Evolutionary conservation across 805 yeast species (phyloP), one percentile per base, ranked within the genome.

Genomic region (Barnettozyma populi): DNA sequence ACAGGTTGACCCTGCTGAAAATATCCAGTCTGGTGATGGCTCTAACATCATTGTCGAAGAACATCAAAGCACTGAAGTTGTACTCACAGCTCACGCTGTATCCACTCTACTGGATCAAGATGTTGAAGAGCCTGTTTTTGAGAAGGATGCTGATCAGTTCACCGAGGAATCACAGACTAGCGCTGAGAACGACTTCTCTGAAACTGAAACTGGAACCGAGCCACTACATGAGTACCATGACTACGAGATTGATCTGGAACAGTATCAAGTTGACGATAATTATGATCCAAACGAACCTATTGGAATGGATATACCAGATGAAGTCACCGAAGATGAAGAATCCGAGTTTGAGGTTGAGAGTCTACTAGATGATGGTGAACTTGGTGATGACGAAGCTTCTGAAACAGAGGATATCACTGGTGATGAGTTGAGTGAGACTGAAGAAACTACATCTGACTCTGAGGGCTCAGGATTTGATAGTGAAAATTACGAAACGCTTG

Each of bases 351-450:
- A 41, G n/a, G n/a, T n/a, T 13, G 31, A n/a, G 9, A 7, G 5
- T 13, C 27, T 34, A 14, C 27, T 11, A 9, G 37, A 21, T 41
- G 37, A 29, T 8, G 44, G 29, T 5, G 29, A 32, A 4, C 36
- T 31, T 21, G 40, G 29, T 8, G 45, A 42, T n/a, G 44, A 42
- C n/a, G 45, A 41, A 16, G 40, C 40, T 25, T 35, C 27, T 14
- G 43, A 31, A 20, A 18, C 32, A 2, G 38, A 46, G 29, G 32
- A 34, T 20, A 36, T 23, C 19, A 18, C 16, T 25, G 46, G 38
- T 11, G 41, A 32, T 8, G 50, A 43, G 36, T 18, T 4, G 10
- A 9, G 25, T 23, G 34, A 25, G 5, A 27, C 20, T 11, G 46
- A 44, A 13, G 45, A 36, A 2, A 16, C 32, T 7, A 24, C 38